Evolutionary conservation across 2,329 filamentous ascomycete species (phyloP), one percentile per base, ranked within the genome.

Genomic region (Alternaria sp.): DNA sequence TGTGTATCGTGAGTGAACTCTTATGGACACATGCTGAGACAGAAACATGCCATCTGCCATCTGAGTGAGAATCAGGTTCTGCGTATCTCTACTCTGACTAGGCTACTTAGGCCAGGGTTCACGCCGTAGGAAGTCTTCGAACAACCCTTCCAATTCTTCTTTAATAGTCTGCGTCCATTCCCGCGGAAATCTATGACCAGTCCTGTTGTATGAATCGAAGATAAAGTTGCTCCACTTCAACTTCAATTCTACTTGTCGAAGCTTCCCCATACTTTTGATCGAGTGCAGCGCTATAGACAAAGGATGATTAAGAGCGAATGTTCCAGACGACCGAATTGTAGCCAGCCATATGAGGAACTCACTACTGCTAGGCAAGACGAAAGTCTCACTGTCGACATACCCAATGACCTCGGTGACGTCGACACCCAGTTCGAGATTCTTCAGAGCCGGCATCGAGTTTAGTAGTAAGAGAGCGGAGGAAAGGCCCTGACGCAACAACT

Each of bases 291-390:
- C 44, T 42, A 2, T 3, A 16, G 22, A 20, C 1, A 24, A 24
- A 42, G 9, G 18, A 5, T 24, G 18, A 7, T 14, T 24, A 0
- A 38, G 34, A 38, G 34, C 5, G 32, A 36, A 14, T 16, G 11
- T 36, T 14, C 14, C 14, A 14, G 12, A 6, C 32, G 5, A 36
- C 12, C 12, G 12, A 1, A 16, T 0, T 36, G 12, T 36, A 36
- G 11, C 5, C 12, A 36, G 12, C 0, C 0, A 14, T 14, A 11
- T 36, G 11, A 2, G 11, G 32, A 36, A 36, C 32, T 1, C 0
- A 36, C 1, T 0, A 14, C 16, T 16, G 34, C 34, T n/a, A 16
- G 34, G 34, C 6, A 1, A 0, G 16, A 1, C 0, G 34, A 38
- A 38, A 38, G 16, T 16, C 16, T 5, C 16, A n/a, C 34, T n/a